A percentile compares a stretch with the other conserved stretches of the same genome.
These are phyloP conservation scores for Pseudognaphalium luteoalbum DNA, from an alignment of 129 eudicot species.

Conservation along the genomic window DNA sequence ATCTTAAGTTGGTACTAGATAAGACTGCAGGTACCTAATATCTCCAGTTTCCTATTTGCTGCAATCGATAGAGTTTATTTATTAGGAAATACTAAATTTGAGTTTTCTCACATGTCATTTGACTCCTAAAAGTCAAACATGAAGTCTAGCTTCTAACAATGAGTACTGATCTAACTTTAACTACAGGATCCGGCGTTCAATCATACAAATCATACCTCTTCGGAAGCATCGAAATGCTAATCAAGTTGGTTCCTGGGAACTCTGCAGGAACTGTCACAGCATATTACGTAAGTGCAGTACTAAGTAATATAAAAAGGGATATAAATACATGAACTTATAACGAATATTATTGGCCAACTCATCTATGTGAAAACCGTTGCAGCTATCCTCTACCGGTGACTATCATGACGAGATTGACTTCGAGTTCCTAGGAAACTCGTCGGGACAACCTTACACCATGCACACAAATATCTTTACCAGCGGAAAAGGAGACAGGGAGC, in stretches of 20 bases:
- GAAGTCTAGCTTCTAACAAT: background rate
- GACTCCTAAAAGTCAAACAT: conserved; percentile 9
- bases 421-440: conserved; percentile 71
- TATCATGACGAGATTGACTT: conserved; percentile 78
- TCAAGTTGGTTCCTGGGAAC: conserved; percentile 60
- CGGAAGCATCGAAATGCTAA: conserved; percentile 60
- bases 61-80: too few relatives aligned
- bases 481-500: conserved; percentile 66
- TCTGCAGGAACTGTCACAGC: conserved; percentile 83
- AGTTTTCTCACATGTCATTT: background rate
- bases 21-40: conserved; percentile 42
- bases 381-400: conserved; percentile 63
- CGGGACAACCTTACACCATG: conserved; percentile 68
- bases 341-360: background rate
- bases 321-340: background rate
- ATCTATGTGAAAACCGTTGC: conserved; percentile 16
- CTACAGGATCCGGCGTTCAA: conserved; percentile 58
- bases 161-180: background rate
- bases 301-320: background rate
- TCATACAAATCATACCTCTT: conserved; percentile 44
- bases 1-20: conserved; percentile 52
- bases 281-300: conserved; percentile 54
- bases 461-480: conserved; percentile 65
- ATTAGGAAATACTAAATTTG: too few relatives aligned
- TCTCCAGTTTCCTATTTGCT: background rate